These are phyloP conservation scores for Agastache rugosa DNA, from an alignment of 257 asterid species.

Conservation along the genomic window DNA sequence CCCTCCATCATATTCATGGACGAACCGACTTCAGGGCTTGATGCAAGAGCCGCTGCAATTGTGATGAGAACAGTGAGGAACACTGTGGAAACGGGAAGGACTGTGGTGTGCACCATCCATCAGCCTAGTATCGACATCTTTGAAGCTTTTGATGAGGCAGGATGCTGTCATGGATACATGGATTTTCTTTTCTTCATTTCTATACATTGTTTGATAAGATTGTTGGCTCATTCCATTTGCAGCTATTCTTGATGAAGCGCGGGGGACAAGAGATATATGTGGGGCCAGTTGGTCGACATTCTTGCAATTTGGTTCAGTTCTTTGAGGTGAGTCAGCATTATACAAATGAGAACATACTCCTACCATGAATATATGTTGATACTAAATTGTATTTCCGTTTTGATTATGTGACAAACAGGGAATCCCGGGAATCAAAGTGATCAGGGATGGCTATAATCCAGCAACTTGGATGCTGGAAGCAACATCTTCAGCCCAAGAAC, in stretches of 20 bases:
- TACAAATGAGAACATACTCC: too few species aligned
- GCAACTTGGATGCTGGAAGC: conserved; percentile 84
- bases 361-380: background rate
- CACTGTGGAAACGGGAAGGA: conserved; percentile 70
- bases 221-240: background rate
- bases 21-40: conserved; percentile 75
- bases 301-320: conserved; percentile 54
- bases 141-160: conserved; percentile 71
- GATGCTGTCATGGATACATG: background rate
- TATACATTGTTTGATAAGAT: too few species aligned
- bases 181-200: background rate
- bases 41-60: conserved; percentile 80
- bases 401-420: conserved; percentile 30
- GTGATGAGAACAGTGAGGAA: conserved; percentile 74
- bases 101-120: conserved; percentile 78
- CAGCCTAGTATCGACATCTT: conserved; percentile 80
- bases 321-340: conserved; percentile 49
- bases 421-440: conserved; percentile 52
- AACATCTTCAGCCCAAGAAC: conserved; percentile 42
- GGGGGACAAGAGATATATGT: conserved; percentile 80
- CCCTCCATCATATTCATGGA: conserved; percentile 81
- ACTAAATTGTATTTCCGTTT: background rate
- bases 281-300: conserved; percentile 68
- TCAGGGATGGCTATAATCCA: conserved; percentile 63
- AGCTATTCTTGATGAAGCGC: conserved; percentile 64